Evolutionary conservation across 257 asterid genomes (phyloP).

Genomic region (Lantana camara): DNA sequence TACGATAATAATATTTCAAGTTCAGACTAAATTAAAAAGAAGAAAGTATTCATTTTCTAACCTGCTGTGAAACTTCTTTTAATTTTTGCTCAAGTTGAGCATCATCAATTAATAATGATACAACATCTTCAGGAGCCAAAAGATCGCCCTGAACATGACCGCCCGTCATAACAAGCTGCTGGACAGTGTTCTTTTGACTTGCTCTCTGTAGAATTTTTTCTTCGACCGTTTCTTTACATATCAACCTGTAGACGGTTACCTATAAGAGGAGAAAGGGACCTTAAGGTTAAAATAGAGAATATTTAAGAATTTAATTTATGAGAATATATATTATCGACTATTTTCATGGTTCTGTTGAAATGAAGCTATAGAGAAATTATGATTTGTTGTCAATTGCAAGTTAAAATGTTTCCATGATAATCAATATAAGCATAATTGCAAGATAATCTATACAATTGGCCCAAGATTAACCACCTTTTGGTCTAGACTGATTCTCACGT

Average conservation of each 20-base stretch:
- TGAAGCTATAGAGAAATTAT: background rate
- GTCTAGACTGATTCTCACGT: no score
- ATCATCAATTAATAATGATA: constrained; percentile 87
- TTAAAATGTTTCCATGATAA: constrained; percentile 8
- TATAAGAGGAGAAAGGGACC: constrained; percentile 21
- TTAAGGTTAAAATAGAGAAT: background rate
- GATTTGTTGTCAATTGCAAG: background rate
- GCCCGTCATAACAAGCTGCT: constrained; percentile 99
- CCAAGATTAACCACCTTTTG: no score
- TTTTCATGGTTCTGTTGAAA: constrained; percentile 3
- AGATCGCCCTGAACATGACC: constrained; percentile 99
- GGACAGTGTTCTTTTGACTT: constrained; percentile 92
- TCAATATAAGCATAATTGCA: background rate
- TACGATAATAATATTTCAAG: background rate
- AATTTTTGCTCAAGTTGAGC: constrained; percentile 90
- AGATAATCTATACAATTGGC: background rate
- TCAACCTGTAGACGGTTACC: constrained; percentile 95
- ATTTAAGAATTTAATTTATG: background rate
- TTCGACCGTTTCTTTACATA: constrained; percentile 94
- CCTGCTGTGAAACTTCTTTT: constrained; percentile 94
- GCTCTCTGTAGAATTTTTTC: constrained; percentile 96
- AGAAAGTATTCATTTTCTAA: constrained; percentile 20
- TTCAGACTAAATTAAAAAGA: background rate
- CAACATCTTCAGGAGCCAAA: constrained; percentile 96
- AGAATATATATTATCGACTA: background rate